Evolutionary conservation across 495 filamentous ascomycete species (phyloP).

Genomic region (Tuber melanosporum): DNA sequence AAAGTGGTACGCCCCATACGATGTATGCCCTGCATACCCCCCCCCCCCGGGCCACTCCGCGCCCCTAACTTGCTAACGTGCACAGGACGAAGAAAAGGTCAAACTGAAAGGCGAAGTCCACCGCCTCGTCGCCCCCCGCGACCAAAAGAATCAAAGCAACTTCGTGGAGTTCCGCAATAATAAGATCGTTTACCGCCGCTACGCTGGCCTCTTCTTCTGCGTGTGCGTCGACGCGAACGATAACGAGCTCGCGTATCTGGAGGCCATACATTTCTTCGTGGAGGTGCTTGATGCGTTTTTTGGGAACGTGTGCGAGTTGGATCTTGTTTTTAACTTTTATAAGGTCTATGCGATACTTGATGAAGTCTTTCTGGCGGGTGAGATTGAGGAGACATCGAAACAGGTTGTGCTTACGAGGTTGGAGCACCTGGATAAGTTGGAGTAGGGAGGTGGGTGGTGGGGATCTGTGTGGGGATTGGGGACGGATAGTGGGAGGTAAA

Average conservation of each 20-base stretch:
- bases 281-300: conserved; percentile 98
- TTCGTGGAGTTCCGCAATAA: conserved; percentile 92
- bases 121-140: conserved; percentile 90
- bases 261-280: conserved; percentile 98
- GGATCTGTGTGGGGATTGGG: neutral
- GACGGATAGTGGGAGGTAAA: neutral
- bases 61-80: neutral
- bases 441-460: conserved; percentile 49
- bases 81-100: conserved; percentile 41
- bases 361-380: conserved; percentile 92
- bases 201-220: conserved; percentile 97
- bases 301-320: conserved; percentile 97
- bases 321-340: conserved; percentile 97
- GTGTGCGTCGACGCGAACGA: conserved; percentile 98
- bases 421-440: conserved; percentile 94
- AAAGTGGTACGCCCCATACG: conserved; percentile 98
- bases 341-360: conserved; percentile 98
- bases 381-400: conserved; percentile 97
- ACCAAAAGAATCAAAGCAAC: conserved; percentile 99
- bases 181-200: conserved; percentile 93
- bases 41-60: conserved; percentile 5
- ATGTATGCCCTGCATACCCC: conserved; percentile 44
- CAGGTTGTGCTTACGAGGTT: conserved; percentile 91
- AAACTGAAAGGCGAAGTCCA: conserved; percentile 56
- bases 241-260: conserved; percentile 93